phyloP scores from a whole-genome alignment of 2,329 filamentous ascomycete genomes.

The Fusarium nygamai region DNA sequence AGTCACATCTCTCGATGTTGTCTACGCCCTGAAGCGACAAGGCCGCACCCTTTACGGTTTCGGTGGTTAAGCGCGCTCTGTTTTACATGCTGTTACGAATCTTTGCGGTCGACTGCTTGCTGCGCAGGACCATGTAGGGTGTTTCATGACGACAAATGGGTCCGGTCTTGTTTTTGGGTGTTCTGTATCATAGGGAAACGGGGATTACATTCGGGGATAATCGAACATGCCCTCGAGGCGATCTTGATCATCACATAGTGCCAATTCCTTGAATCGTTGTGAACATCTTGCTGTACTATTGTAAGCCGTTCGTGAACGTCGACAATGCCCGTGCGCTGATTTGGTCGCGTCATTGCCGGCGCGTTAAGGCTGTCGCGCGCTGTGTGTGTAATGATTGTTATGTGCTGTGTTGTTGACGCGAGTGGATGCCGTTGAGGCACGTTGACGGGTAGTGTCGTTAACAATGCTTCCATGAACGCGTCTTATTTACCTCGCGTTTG shows the following conservation, averaged over 20 bases:
- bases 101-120: conserved; percentile 36
- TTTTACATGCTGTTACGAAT: conserved; percentile 52
- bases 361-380: background rate
- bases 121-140: conserved; percentile 45
- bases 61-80: conserved; percentile 72
- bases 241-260: conserved; percentile 32
- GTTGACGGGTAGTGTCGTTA: background rate
- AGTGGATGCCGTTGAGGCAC: background rate
- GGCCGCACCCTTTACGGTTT: conserved; percentile 86
- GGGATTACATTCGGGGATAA: conserved; percentile 51
- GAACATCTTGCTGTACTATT: background rate
- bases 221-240: conserved; percentile 43
- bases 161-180: conserved; percentile 55
- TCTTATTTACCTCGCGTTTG: no score
- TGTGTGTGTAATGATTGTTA: no score
- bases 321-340: fast-evolving
- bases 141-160: conserved; percentile 56
- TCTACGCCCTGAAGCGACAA: conserved; percentile 75
- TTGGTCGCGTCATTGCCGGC: background rate
- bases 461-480: background rate
- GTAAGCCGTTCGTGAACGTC: background rate
- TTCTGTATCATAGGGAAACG: conserved; percentile 58
- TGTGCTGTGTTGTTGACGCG: background rate
- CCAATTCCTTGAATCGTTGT: no score
- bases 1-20: conserved; percentile 76